Conservation (phyloP, 345 rosid genomes). For the Eucalyptus caleyi region DNA sequence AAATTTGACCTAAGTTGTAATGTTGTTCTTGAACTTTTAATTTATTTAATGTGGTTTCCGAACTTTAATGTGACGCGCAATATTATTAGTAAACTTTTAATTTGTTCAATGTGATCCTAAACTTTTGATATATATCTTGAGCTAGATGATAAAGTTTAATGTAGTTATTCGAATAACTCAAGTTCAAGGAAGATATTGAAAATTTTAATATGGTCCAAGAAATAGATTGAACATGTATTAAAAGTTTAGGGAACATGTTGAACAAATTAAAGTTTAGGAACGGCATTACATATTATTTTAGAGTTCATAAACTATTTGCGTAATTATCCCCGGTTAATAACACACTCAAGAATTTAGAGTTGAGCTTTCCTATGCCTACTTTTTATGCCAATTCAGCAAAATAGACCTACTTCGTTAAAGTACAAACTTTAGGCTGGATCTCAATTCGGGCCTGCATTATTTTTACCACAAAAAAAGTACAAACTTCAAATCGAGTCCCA, state of each 20-base stretch:
- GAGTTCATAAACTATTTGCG: rapidly evolving
- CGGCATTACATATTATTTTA: rapidly evolving
- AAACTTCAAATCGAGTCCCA: not conserved
- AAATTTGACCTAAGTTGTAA: not conserved
- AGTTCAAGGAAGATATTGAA: rapidly evolving
- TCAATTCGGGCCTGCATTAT: not conserved
- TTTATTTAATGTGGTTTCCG: too few species aligned
- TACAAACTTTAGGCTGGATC: not conserved
- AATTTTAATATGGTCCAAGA: too few species aligned
- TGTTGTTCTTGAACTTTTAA: not conserved
- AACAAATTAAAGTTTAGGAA: not conserved
- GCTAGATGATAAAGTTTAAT: not conserved
- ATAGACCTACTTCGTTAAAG: not conserved
- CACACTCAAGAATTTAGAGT: not conserved
- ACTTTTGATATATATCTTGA: too few species aligned
- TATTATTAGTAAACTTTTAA: too few species aligned
- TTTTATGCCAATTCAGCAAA: not conserved
- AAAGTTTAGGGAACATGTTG: too few species aligned
- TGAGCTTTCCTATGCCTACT: not conserved
- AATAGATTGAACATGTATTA: too few species aligned
- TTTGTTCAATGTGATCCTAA: rapidly evolving
- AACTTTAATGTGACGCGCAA: too few species aligned
- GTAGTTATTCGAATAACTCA: too few species aligned
- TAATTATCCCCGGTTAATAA: not conserved
- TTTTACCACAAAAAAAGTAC: not conserved